Percentiles rank a stretch among this genome's conserved stretches.
These are phyloP conservation scores for Russula lepida DNA, from an alignment of 768 basidiomycete genomes.

Conservation along the genomic window DNA sequence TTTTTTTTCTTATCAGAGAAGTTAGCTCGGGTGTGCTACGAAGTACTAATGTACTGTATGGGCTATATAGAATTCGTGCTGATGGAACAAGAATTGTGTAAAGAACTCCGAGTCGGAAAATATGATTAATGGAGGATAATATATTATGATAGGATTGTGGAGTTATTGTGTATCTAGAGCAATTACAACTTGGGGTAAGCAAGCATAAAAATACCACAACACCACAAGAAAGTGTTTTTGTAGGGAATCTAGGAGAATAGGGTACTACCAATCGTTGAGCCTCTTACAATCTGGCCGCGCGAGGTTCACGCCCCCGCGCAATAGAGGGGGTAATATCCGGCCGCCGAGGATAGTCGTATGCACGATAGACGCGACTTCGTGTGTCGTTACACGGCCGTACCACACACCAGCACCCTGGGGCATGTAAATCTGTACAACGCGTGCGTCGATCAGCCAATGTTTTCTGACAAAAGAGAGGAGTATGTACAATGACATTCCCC, in stretches of 20 bases:
- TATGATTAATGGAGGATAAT: too few species aligned
- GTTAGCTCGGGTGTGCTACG: too few species aligned
- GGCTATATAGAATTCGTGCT: too few species aligned
- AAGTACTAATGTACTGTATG: too few species aligned
- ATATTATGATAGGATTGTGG: too few species aligned
- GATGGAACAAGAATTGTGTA: too few species aligned
- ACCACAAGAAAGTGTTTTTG: neutral
- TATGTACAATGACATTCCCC: slow-evolving; percentile 78
- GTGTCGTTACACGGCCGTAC: slow-evolving; percentile 90
- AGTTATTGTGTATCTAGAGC: neutral
- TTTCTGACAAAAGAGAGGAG: neutral
- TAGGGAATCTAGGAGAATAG: neutral
- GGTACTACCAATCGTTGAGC: slow-evolving; percentile 60
- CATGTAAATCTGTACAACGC: slow-evolving; percentile 60
- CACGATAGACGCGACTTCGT: slow-evolving; percentile 81
- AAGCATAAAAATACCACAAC: neutral
- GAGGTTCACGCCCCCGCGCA: slow-evolving; percentile 83
- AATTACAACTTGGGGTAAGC: neutral
- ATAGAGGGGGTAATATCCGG: slow-evolving; percentile 71
- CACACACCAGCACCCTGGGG: slow-evolving; percentile 82
- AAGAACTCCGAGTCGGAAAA: too few species aligned
- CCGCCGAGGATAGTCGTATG: slow-evolving; percentile 82
- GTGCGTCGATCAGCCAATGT: neutral
- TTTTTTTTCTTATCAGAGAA: too few species aligned
- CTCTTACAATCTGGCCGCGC: slow-evolving; percentile 55